Evolutionary conservation across 2,329 filamentous ascomycete genomes (phyloP).

Genomic region (Aureobasidium subglaciale): DNA sequence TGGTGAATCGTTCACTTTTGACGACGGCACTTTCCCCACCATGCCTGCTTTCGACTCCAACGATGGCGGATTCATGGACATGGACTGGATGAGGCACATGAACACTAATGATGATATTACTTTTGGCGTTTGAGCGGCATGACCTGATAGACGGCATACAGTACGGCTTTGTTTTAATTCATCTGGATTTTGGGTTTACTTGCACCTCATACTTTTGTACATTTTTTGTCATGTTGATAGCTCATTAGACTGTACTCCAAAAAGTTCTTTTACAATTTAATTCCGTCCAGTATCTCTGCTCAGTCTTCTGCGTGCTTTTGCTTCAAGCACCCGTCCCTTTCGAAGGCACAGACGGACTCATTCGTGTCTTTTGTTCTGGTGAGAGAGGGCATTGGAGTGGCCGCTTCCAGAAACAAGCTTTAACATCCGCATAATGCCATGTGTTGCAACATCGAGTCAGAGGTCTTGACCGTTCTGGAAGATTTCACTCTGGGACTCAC

Average conservation of each 20-base stretch:
- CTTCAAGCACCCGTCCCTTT: no score
- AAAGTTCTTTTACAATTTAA: background rate
- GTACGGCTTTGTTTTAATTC: background rate
- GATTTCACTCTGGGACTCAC: no score
- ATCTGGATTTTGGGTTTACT: background rate
- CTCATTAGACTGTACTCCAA: background rate
- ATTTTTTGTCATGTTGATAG: background rate
- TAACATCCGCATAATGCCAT: no score
- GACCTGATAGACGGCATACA: background rate
- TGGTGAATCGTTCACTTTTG: slow-evolving; percentile 27
- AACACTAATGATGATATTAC: slow-evolving; percentile 13
- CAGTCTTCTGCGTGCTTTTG: no score
- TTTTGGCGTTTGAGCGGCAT: slow-evolving; percentile 6
- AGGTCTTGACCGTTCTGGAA: no score
- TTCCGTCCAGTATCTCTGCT: no score
- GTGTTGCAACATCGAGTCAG: no score
- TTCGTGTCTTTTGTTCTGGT: no score
- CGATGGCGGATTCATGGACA: slow-evolving; percentile 21
- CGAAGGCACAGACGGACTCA: no score
- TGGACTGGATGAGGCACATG: slow-evolving; percentile 32
- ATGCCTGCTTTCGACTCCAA: slow-evolving; percentile 18
- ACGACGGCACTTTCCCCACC: slow-evolving; percentile 27
- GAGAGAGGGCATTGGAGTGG: no score
- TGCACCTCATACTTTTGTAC: background rate
- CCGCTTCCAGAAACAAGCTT: no score